A percentile compares a stretch with the other conserved stretches of the same genome.
phyloP scores from a whole-genome alignment of 306 rosid genomes.

The Dryas alaskensis region DNA sequence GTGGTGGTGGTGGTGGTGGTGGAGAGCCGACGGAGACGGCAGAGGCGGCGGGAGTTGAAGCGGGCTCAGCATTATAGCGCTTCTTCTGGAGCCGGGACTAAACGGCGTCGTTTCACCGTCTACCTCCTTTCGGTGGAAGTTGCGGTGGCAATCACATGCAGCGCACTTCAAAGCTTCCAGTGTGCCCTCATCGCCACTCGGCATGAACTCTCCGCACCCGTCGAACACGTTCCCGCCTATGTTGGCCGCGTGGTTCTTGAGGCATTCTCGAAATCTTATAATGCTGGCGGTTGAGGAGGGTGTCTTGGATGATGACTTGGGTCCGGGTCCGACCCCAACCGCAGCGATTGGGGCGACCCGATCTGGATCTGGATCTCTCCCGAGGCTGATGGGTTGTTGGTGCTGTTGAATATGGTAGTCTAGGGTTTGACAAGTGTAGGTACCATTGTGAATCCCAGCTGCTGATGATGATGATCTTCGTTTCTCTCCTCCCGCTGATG shows the following conservation, averaged over 20 bases:
- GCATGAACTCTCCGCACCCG: conserved; percentile 65
- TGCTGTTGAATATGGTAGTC: conserved; percentile 17
- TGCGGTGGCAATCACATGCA: conserved; percentile 50
- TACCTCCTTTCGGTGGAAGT: conserved; percentile 52
- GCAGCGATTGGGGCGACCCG: conserved; percentile 16
- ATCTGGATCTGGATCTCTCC: conserved; percentile 28
- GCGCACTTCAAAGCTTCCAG: conserved; percentile 55
- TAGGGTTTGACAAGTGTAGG: conserved; percentile 35
- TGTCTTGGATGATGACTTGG: conserved; percentile 16
- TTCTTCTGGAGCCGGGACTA: conserved; percentile 34
- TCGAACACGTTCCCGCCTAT: conserved; percentile 48
- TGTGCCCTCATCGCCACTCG: conserved; percentile 49
- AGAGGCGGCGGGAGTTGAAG: conserved; percentile 48
- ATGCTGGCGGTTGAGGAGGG: neutral
- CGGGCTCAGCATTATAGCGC: conserved; percentile 34
- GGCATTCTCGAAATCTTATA: conserved; percentile 42
- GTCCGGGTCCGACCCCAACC: neutral
- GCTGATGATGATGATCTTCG: neutral
- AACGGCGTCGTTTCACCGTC: conserved; percentile 41
- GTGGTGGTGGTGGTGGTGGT: conserved; percentile 31
- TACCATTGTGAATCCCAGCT: conserved; percentile 25
- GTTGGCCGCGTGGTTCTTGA: conserved; percentile 56
- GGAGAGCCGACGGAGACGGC: conserved; percentile 26
- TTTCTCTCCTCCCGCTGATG: conserved; percentile 11
- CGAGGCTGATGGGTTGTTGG: neutral